These are phyloP conservation scores for Crithidia thermophila DNA, from an alignment of 208 protist species.

Conservation along the genomic window DNA sequence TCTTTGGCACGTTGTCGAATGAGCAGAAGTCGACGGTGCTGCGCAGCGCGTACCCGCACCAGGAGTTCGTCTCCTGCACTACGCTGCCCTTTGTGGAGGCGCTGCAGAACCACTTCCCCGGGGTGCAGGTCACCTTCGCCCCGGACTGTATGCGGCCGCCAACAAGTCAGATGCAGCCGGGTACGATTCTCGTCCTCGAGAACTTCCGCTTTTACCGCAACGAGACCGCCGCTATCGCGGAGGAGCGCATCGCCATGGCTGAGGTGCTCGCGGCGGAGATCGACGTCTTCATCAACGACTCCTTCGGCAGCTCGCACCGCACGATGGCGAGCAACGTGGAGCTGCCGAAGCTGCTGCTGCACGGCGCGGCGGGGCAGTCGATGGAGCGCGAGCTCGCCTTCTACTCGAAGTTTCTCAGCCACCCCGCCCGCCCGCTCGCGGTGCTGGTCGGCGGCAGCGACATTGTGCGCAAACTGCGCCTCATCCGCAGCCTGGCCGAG, in stretches of 20 bases:
- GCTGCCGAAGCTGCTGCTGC: slow-evolving; percentile 66
- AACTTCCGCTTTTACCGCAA: slow-evolving; percentile 86
- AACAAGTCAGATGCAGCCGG: slow-evolving; percentile 36
- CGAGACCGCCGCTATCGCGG: slow-evolving; percentile 43
- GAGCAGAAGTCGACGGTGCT: slow-evolving; percentile 54
- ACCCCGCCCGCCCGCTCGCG: slow-evolving; percentile 58
- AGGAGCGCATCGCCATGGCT: slow-evolving; percentile 61
- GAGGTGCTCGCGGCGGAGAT: slow-evolving; percentile 58
- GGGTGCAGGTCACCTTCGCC: slow-evolving; percentile 59
- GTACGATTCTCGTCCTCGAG: slow-evolving; percentile 72
- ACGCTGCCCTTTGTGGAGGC: slow-evolving; percentile 57
- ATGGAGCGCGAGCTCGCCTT: slow-evolving; percentile 79
- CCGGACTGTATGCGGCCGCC: slow-evolving; percentile 58
- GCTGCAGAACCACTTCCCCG: slow-evolving; percentile 50
- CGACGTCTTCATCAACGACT: slow-evolving; percentile 87
- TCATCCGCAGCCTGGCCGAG: slow-evolving; percentile 66
- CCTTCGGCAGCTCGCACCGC: slow-evolving; percentile 66
- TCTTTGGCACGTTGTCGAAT: slow-evolving; percentile 54
- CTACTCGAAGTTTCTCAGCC: slow-evolving; percentile 75
- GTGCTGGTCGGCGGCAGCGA: slow-evolving; percentile 62
- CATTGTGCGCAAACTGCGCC: slow-evolving; percentile 59
- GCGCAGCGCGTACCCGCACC: slow-evolving; percentile 38
- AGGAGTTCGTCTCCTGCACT: slow-evolving; percentile 50
- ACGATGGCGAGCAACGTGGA: slow-evolving; percentile 63
- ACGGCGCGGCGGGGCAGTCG: slow-evolving; percentile 73